Conservation (phyloP, 2,329 filamentous ascomycete genomes). For the Colletotrichum sp. region DNA sequence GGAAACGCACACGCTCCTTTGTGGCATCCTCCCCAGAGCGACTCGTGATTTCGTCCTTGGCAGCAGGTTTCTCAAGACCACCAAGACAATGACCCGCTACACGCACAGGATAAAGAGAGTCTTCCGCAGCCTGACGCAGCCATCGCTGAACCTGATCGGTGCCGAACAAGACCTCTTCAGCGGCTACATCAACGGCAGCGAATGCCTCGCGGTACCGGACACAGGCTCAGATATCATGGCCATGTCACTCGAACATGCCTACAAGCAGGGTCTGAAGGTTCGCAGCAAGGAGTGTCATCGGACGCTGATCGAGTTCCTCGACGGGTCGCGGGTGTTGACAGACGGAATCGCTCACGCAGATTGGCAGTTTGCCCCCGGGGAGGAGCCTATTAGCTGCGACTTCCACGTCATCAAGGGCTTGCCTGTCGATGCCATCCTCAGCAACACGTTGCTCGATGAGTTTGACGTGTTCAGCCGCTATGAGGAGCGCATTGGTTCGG, state of each 20-base stretch:
- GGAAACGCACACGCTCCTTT: no score
- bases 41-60: no score
- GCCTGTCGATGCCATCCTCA: neutral
- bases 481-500: neutral
- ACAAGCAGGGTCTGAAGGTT: fast-evolving
- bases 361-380: neutral
- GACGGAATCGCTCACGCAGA: neutral
- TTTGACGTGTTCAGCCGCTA: fast-evolving
- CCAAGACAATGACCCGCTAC: no score
- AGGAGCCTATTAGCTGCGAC: fast-evolving
- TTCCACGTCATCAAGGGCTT: neutral
- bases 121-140: fast-evolving
- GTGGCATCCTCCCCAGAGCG: no score
- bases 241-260: neutral
- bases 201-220: no score
- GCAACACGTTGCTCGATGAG: fast-evolving
- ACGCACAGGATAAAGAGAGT: no score
- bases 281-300: no score
- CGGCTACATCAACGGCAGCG: no score
- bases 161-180: no score
- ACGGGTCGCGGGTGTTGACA: neutral
- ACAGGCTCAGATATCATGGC: no score
- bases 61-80: no score
- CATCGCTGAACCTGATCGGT: fast-evolving
- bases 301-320: neutral